phyloP scores from a whole-genome alignment of 2,329 filamentous ascomycete species.

The Drechslera avenae region DNA sequence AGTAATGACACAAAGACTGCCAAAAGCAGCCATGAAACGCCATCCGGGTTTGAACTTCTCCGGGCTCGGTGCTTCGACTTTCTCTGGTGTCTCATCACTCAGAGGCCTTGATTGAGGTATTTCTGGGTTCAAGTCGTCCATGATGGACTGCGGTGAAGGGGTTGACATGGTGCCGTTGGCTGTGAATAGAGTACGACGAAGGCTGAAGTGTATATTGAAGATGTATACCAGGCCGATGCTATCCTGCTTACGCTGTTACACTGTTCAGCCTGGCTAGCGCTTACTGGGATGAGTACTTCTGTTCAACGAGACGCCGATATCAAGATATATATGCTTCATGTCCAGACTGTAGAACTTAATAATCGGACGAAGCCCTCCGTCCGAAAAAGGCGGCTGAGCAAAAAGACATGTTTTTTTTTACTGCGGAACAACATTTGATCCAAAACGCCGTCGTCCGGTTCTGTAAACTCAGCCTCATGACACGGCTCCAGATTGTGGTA shows the following conservation, averaged over 20 bases:
- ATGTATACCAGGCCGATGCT: background rate
- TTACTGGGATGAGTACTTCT: too few relatives aligned
- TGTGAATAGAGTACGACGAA: background rate
- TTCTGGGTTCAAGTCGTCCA: slow-evolving; percentile 16
- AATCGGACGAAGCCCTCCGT: background rate
- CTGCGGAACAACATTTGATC: slow-evolving; percentile 2
- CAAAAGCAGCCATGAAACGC: slow-evolving; percentile 41
- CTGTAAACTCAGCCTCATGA: background rate
- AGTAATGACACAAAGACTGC: slow-evolving; percentile 60
- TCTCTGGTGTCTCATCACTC: slow-evolving; percentile 17
- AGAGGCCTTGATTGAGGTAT: slow-evolving; percentile 6
- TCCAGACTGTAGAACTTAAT: background rate
- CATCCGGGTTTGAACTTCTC: slow-evolving; percentile 40
- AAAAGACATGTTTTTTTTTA: background rate
- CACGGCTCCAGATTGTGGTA: background rate
- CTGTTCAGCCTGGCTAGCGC: too few relatives aligned
- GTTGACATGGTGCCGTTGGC: slow-evolving; percentile 11
- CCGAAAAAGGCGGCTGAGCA: background rate
- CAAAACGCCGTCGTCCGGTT: background rate
- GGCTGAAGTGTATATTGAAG: background rate
- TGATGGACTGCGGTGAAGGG: slow-evolving; percentile 14
- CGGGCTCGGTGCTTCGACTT: slow-evolving; percentile 9
- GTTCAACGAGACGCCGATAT: too few relatives aligned
- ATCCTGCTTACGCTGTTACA: too few relatives aligned
- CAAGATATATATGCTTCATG: background rate